phyloP scores from a whole-genome alignment of 192 early-diverging fungal species.

The Lobosporangium transversale region DNA sequence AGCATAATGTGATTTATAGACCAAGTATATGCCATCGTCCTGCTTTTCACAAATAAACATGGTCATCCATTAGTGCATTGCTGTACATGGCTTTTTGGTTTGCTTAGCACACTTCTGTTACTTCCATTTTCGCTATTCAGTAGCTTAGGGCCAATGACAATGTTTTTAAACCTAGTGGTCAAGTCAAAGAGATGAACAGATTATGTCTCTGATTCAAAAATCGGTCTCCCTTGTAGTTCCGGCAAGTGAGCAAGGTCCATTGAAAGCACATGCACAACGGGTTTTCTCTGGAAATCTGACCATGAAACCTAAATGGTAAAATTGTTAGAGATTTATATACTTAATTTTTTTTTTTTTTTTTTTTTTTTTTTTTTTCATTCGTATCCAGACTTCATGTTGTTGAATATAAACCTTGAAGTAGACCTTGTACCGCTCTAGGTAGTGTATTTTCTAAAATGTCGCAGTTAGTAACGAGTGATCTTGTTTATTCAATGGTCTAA shows the following conservation, averaged over 20 bases:
- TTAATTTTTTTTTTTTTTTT: neutral
- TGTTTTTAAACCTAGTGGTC: no score
- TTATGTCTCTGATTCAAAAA: no score
- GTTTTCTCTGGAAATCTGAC: constrained; percentile 22
- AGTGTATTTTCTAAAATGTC: constrained; percentile 22
- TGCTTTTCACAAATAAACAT: no score
- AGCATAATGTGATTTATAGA: no score
- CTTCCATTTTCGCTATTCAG: no score
- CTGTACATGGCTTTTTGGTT: no score
- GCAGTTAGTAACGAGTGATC: neutral
- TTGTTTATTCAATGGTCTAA: neutral
- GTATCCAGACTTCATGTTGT: neutral
- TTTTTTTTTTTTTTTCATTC: neutral
- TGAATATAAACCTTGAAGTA: constrained; percentile 26
- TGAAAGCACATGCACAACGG: constrained; percentile 17
- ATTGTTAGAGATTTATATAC: neutral
- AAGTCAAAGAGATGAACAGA: no score
- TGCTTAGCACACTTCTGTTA: no score
- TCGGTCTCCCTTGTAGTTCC: constrained; percentile 8
- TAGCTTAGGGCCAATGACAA: no score
- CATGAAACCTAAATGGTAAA: constrained; percentile 5
- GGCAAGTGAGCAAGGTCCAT: constrained; percentile 24
- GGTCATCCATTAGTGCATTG: no score
- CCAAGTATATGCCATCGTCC: no score
- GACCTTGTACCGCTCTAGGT: constrained; percentile 36